Base-by-base conservation (phyloP, 1,284 basidiomycete genomes). In the Flammula alnicola region DNA sequence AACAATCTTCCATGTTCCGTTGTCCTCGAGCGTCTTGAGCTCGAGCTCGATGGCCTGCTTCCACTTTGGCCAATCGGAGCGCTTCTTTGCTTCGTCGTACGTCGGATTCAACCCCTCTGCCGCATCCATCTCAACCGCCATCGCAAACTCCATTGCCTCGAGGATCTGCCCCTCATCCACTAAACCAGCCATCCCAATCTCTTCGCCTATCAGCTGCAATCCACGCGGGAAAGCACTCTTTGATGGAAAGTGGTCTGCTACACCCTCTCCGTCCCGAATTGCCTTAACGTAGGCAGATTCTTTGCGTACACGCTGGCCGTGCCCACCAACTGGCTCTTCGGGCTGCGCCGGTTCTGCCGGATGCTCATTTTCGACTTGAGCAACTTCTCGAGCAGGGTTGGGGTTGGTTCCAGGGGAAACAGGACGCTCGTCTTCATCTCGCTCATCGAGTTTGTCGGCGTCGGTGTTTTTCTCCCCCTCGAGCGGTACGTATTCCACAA, bases 401-500 rank as follows among this genome's bases (percentile, higher is more conserved):
- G 29, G 36, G 11, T 16, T 26, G 11, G 47, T 22, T 27, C 26
- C 20, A 16, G 38, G 38, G 10, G 40, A 49, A n/a, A n/a, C n/a
- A n/a, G n/a, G n/a, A n/a, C n/a, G n/a, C n/a, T n/a, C n/a, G n/a
- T n/a, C n/a, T n/a, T n/a, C n/a, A n/a, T n/a, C n/a, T n/a, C n/a
- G n/a, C n/a, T n/a, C n/a, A n/a, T n/a, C n/a, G n/a, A n/a, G n/a
- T n/a, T n/a, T n/a, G n/a, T n/a, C n/a, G n/a, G n/a, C n/a, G n/a
- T n/a, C n/a, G n/a, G n/a, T n/a, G n/a, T n/a, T n/a, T 29, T 41
- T 36, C 5, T 52, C 52, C 58, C 61, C 61, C 57, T 63, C 58
- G 47, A 61, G 44, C 51, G 22, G 56, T 38, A 31, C 44, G 44
- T 38, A 44, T 32, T 39, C 39, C 26, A 14, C 45, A 11, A 52